Evolutionary conservation across 2,329 filamentous ascomycete species (phyloP).

Genomic region (Diatrype stigma): DNA sequence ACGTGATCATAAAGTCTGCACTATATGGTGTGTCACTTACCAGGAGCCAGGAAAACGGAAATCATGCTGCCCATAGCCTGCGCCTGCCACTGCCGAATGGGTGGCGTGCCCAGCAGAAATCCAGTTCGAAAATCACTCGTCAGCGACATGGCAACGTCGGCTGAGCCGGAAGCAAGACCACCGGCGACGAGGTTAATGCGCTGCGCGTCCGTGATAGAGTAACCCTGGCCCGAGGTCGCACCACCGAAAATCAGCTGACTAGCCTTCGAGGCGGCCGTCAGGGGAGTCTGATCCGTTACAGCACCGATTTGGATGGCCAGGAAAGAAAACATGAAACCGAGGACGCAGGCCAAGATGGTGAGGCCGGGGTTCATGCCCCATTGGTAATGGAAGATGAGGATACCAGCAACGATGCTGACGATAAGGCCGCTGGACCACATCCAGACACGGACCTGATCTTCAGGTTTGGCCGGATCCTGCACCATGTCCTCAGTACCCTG

Average conservation of each 20-base stretch:
- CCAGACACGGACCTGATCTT: constrained; percentile 49
- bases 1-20: too few relatives aligned
- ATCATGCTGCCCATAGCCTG: constrained; percentile 60
- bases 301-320: constrained; percentile 57
- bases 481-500: constrained; percentile 37
- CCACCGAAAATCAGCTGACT: constrained; percentile 66
- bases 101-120: constrained; percentile 62
- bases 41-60: constrained; percentile 63
- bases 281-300: constrained; percentile 58
- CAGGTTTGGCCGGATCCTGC: constrained; percentile 43
- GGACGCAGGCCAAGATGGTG: constrained; percentile 50
- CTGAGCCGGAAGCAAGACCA: constrained; percentile 51
- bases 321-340: constrained; percentile 59
- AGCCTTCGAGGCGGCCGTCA: constrained; percentile 64
- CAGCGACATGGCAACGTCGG: constrained; percentile 49
- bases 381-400: constrained; percentile 47
- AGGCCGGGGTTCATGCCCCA: constrained; percentile 54
- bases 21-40: too few relatives aligned
- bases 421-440: constrained; percentile 47
- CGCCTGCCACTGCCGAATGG: constrained; percentile 62
- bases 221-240: constrained; percentile 53
- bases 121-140: constrained; percentile 64
- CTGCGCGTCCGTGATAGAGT: constrained; percentile 49
- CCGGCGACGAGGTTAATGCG: constrained; percentile 63
- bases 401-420: constrained; percentile 44